Evolutionary conservation across 1,284 basidiomycete genomes (phyloP).

Genomic region (Naganishia sp.): DNA sequence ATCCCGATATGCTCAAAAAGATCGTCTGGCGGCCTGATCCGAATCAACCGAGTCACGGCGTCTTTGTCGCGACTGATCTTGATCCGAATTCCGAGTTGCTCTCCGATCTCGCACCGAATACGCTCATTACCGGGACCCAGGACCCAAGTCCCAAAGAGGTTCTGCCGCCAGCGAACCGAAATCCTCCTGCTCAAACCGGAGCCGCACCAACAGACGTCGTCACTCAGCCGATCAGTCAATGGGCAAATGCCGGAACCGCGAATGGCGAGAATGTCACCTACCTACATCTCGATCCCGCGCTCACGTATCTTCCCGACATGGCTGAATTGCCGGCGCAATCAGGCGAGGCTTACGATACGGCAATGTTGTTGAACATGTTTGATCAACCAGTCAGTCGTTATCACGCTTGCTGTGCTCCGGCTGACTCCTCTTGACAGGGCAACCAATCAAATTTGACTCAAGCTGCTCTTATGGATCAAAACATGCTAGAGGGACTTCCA

Average conservation of each 20-base stretch:
- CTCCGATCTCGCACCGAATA: constrained; percentile 22
- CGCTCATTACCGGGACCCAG: constrained; percentile 17
- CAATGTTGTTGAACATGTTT: constrained; percentile 54
- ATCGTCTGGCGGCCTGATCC: constrained; percentile 46
- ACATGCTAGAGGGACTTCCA: constrained; percentile 75
- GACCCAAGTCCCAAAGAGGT: constrained; percentile 19
- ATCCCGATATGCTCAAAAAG: constrained; percentile 40
- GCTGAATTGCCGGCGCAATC: constrained; percentile 52
- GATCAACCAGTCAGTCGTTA: constrained; percentile 56
- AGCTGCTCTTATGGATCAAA: constrained; percentile 59
- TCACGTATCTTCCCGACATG: constrained; percentile 25
- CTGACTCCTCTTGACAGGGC: constrained; percentile 8
- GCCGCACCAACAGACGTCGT: background rate
- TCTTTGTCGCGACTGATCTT: constrained; percentile 65
- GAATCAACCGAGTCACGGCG: constrained; percentile 72
- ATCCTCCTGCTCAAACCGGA: background rate
- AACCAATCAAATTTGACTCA: constrained; percentile 29
- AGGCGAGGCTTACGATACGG: constrained; percentile 36
- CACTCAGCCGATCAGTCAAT: constrained; percentile 14
- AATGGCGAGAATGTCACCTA: constrained; percentile 29
- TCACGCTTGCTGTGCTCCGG: constrained; percentile 42
- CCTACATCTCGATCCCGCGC: constrained; percentile 30
- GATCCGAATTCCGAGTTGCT: constrained; percentile 18
- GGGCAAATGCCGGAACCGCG: background rate
- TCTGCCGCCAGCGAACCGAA: background rate